Base-by-base conservation (phyloP, 1,284 basidiomycete genomes). In the Microbotryum scabiosae region DNA sequence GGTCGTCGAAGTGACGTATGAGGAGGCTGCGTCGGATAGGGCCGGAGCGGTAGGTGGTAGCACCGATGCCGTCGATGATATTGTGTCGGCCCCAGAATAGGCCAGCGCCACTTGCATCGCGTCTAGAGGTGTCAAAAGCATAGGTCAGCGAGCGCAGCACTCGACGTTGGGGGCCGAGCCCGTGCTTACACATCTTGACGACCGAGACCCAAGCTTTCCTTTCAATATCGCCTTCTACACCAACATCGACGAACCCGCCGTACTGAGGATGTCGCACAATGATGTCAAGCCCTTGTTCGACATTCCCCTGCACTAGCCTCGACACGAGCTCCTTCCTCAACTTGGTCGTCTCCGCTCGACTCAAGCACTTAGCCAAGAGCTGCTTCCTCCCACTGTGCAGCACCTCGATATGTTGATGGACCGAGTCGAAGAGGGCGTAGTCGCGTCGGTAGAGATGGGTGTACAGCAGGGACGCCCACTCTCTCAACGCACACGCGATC, bases 401-500 rank as follows among this genome's bases (percentile, higher is more conserved):
- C 2, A 86, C 86, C 73, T 96, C 90, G 70, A 97, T 90, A 71
- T 96, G 90, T 59, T 87, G 86, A 59, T 85, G 84, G 52, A 97
- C 90, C 6, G 84, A 80, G 67, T 87, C 84, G 76, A 97, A 96
- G 21, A 94, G 82, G 48, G 82, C 82, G 78, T 98, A 98, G 72
- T 97, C 88, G 60, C 91, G 83, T 55, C 84, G 81, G 4, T 86
- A 85, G 28, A 98, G 85, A 75, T 97, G 93, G 59, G 86, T 85
- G 72, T 92, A 93, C 81, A 97, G 86, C 57, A 94, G 81, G 30
- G 84, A 83, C 72, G 92, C 87, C 91, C 93, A 97, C 81, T 97
- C 94, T 44, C 93, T 84, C 48, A 97, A 78, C 0, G 94, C 92
- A 23, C 91, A 94, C 0, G 94, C 89, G 69, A 98, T 96, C 77